phyloP scores from a whole-genome alignment of 2,329 filamentous ascomycete genomes.

The Kalmusia sp. region DNA sequence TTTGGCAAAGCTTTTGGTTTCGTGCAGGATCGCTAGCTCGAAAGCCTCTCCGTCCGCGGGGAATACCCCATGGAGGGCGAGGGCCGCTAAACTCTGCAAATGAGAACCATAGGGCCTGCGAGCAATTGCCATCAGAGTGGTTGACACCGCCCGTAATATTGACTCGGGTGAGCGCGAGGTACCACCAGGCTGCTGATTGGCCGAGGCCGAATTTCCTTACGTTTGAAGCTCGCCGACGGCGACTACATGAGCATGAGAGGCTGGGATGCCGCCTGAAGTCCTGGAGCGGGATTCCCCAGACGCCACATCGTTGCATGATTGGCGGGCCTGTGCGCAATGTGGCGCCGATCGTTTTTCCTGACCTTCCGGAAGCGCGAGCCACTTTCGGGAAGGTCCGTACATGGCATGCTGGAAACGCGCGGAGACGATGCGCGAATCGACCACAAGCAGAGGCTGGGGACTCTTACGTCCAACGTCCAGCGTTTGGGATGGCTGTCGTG shows the following conservation, averaged over 20 bases:
- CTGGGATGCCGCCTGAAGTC: slow-evolving; percentile 25
- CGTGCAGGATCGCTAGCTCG: slow-evolving; percentile 18
- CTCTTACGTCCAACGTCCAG: too few relatives aligned
- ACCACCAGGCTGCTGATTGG: slow-evolving; percentile 21
- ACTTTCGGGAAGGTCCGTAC: slow-evolving; percentile 21
- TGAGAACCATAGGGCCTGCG: slow-evolving; percentile 28
- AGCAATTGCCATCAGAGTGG: slow-evolving; percentile 25
- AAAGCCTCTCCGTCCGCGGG: slow-evolving; percentile 8
- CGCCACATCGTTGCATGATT: slow-evolving; percentile 26
- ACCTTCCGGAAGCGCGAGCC: slow-evolving; percentile 24
- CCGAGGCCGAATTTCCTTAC: slow-evolving; percentile 20
- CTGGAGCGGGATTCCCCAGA: slow-evolving; percentile 27
- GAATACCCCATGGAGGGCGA: slow-evolving; percentile 5
- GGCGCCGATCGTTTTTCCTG: slow-evolving; percentile 24
- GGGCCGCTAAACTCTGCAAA: slow-evolving; percentile 18
- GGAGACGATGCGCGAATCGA: neutral
- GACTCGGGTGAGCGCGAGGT: slow-evolving; percentile 24
- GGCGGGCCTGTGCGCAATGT: slow-evolving; percentile 15
- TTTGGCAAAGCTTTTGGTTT: slow-evolving; percentile 14
- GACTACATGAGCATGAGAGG: slow-evolving; percentile 15
- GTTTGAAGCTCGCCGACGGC: slow-evolving; percentile 21
- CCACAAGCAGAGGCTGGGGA: too few relatives aligned
- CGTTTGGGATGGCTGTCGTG: too few relatives aligned
- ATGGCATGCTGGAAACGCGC: slow-evolving; percentile 28
- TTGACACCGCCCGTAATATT: slow-evolving; percentile 19